These are phyloP conservation scores for Elsinoe ampelina DNA, from an alignment of 2,329 filamentous ascomycete genomes.

Conservation along the genomic window DNA sequence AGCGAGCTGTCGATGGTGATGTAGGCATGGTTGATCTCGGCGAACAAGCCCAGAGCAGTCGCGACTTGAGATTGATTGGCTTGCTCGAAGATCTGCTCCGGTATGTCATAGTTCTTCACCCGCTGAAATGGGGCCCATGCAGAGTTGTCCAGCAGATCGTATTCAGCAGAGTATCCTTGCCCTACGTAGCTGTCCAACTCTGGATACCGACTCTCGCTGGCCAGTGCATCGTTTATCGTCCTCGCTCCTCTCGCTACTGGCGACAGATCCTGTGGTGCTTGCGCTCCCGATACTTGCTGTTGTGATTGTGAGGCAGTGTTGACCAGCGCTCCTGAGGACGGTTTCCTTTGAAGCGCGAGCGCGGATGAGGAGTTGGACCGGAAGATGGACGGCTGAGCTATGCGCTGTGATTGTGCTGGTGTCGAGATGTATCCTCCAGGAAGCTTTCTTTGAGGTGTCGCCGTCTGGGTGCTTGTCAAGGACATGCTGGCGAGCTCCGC, in stretches of 20 bases:
- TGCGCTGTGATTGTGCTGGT: constrained; percentile 3
- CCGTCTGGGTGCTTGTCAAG: constrained; percentile 10
- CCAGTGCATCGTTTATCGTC: constrained; percentile 72
- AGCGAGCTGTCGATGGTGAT: constrained; percentile 90
- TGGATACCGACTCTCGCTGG: constrained; percentile 70
- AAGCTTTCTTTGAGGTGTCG: constrained; percentile 11
- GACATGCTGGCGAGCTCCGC: constrained; percentile 8
- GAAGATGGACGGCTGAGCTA: constrained; percentile 13
- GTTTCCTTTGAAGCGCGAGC: constrained; percentile 8
- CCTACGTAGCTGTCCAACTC: constrained; percentile 82
- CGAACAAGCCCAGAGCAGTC: constrained; percentile 92
- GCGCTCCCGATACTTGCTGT: background rate
- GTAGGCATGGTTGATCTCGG: constrained; percentile 91
- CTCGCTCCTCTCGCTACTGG: constrained; percentile 71
- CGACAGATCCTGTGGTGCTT: constrained; percentile 34
- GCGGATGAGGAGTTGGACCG: constrained; percentile 11
- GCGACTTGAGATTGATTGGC: constrained; percentile 80
- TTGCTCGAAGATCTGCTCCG: constrained; percentile 84
- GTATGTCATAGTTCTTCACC: constrained; percentile 77
- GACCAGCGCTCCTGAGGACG: constrained; percentile 16
- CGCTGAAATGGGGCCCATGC: constrained; percentile 87
- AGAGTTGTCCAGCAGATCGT: constrained; percentile 60
- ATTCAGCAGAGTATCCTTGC: constrained; percentile 79
- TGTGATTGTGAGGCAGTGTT: constrained; percentile 4
- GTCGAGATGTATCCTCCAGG: constrained; percentile 10